Evolutionary conservation across 805 yeast species (phyloP), one percentile per base, ranked within the genome.

Genomic region (Hanseniaspora mollemarum): DNA sequence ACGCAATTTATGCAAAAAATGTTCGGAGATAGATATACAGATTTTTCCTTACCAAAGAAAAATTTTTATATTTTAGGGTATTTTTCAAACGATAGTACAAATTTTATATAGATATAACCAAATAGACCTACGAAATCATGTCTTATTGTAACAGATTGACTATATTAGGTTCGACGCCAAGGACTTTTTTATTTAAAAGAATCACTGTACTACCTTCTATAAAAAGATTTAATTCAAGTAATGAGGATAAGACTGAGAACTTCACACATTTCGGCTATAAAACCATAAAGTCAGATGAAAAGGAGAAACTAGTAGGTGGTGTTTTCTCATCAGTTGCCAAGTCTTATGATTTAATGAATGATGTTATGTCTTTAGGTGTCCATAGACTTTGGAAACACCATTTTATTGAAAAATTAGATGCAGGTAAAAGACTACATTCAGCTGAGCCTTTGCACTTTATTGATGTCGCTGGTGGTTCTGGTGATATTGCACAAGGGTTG

Each of bases 401-500:
- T 62, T 83, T 92, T 63, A 87, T 92, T 60, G 74, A 79, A 58
- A 78, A 85, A 57, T 71, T 92, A 52, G 96, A 92, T 62, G 94
- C 96, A 40, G 98, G 98, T 31, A 79, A 78, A 71, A 76, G 97
- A 62, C 90, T 95, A 4, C 94, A 90, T 42, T 62, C 68, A 1
- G 76, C 78, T 13, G 76, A 81, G 56, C 95, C 96, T 3, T 71
- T 92, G 59, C 77, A 80, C 53, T 90, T 92, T 61, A 73, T 92
- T 56, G 98, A 92, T 66, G 97, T 92, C 52, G 98, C 98, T 25
- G 98, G 98, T 54, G 98, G 98, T 22, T 87, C 97, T 10, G 98
- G 98, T 43, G 98, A 92, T 62, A 90, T 92, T 67, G 98, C 98
- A 1, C 87, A 87, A 67, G 94, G 98, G 2, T 74, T 92, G 55